Conservation (phyloP, 495 filamentous ascomycete species). For the Melanomma pulvis-pyrius region DNA sequence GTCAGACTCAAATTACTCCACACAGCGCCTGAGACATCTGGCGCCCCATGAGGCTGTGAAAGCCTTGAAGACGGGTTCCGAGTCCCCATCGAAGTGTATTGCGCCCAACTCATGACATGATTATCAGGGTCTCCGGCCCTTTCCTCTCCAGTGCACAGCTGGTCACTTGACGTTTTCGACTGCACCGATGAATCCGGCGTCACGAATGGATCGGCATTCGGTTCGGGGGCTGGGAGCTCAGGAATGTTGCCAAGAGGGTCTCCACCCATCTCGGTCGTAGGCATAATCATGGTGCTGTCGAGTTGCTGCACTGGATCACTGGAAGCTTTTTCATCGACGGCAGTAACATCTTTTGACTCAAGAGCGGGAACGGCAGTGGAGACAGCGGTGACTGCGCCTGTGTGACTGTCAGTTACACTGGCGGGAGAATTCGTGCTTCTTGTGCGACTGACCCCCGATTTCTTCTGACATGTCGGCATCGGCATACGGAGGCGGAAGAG, state of each 20-base stretch:
- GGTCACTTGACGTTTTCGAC: neutral
- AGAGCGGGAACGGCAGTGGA: neutral
- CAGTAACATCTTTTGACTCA: neutral
- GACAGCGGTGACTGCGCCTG: conserved; percentile 4
- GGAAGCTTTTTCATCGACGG: neutral
- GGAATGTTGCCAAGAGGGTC: conserved; percentile 21
- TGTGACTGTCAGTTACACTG: conserved; percentile 6
- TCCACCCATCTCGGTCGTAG: conserved; percentile 13
- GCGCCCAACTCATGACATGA: conserved; percentile 32
- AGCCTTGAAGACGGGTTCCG: conserved; percentile 13
- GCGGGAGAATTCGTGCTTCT: neutral
- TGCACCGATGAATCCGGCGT: neutral
- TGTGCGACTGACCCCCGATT: conserved; percentile 14
- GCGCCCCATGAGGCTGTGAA: conserved; percentile 18
- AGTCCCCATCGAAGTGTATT: conserved; percentile 19
- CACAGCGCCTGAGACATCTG: conserved; percentile 4
- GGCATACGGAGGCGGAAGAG: conserved; percentile 25
- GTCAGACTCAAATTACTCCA: conserved; percentile 21
- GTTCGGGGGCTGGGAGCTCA: conserved; percentile 21
- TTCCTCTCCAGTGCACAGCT: neutral
- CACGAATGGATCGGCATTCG: neutral
- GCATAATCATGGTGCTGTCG: conserved; percentile 21
- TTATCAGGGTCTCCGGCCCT: neutral
- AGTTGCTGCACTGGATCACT: conserved; percentile 24
- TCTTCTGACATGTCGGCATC: conserved; percentile 27